phyloP scores from a whole-genome alignment of 371 early-diverging fungal genomes.

The Mycotypha africana region DNA sequence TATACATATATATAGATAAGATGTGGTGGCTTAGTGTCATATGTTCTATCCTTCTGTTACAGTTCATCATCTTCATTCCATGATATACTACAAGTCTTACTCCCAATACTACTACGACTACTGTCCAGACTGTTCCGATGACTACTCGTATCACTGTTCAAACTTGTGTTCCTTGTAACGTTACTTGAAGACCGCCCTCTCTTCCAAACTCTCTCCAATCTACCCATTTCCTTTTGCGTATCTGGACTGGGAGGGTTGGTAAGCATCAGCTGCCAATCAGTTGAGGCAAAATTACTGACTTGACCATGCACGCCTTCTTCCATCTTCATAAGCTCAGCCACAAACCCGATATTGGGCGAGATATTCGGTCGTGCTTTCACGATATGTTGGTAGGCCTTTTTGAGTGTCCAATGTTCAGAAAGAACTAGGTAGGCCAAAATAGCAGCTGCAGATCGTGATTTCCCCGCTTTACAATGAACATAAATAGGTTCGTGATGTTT shows the following conservation, averaged over 20 bases:
- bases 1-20: too few relatives aligned
- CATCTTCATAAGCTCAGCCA: conserved; percentile 65
- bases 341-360: conserved; percentile 87
- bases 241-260: conserved; percentile 33
- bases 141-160: not conserved
- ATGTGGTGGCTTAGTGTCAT: too few relatives aligned
- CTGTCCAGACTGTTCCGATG: too few relatives aligned
- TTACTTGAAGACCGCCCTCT: too few relatives aligned
- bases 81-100: too few relatives aligned
- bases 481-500: conserved; percentile 57
- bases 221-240: conserved; percentile 24
- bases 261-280: conserved; percentile 24
- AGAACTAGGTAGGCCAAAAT: conserved; percentile 73
- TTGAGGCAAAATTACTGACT: conserved; percentile 35
- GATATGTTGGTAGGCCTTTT: conserved; percentile 69
- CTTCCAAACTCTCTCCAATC: conserved; percentile 30
- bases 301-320: conserved; percentile 60
- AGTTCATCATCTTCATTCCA: too few relatives aligned
- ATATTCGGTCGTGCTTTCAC: conserved; percentile 61
- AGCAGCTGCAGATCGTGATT: conserved; percentile 74
- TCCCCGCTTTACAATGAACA: conserved; percentile 86
- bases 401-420: conserved; percentile 61
- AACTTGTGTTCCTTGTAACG: too few relatives aligned
- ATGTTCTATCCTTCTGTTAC: too few relatives aligned
- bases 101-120: too few relatives aligned